Evolutionary conservation across 768 basidiomycete species (phyloP), one percentile per base, ranked within the genome.

Genomic region (Naganishia onofrii): DNA sequence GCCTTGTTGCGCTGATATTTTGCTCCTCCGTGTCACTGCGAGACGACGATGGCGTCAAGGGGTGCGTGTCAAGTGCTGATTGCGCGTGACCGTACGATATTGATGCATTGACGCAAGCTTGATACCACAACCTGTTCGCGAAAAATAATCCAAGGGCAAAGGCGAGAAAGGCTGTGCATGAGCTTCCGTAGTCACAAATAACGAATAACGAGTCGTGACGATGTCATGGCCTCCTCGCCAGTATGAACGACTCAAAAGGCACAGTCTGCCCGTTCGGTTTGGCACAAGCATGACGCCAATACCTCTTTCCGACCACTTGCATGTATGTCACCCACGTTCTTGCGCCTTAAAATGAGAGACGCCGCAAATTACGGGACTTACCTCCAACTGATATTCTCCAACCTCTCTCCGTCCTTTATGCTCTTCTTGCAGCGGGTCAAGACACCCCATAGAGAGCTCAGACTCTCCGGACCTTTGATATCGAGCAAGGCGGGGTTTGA

Each of bases 321-420:
- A 29, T 23, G 17, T n/a, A 29, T 23, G 28, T 51, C 29, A 28
- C 26, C 46, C 29, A 38, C 46, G 29, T 23, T 28, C 44, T 21
- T 28, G n/a, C 65, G 19, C 28, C 46, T 9, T 15, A 23, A 3
- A 31, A 53, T 21, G n/a, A 23, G 21, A 66, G 29, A 23, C 6
- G 46, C 26, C 7, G 48, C 48, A 32, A 34, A 34, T 6, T 19
- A 15, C n/a, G 23, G 9, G 26, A 67, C 70, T 48, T 28, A 71
- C 66, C 70, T 55, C 70, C 70, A 71, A 60, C 66, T 57, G 36
- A 71, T 66, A 54, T 71, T 71, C 48, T 71, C 70, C 70, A 71
- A 46, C 55, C 70, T 31, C 38, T 46, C 51, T 19, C 70, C 70
- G 32, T 71, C 70, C 32, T 68, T 48, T 31, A 71, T n/a, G 48